Percentiles rank a stretch among this genome's conserved stretches.
phyloP scores from a whole-genome alignment of 768 basidiomycete genomes.

The Boletus sensibilis region DNA sequence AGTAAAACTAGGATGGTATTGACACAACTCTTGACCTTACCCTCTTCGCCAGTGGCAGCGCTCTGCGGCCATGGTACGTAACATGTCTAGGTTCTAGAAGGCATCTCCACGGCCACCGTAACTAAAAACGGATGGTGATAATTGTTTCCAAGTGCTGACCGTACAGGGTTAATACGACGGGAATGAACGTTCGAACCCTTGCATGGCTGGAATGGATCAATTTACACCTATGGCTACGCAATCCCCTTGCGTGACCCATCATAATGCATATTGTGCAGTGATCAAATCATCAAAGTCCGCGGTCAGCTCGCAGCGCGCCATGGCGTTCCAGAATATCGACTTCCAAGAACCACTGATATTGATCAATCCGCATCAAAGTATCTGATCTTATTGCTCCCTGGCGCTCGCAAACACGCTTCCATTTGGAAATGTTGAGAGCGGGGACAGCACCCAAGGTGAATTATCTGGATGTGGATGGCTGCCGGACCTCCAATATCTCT shows the following conservation, averaged over 20 bases:
- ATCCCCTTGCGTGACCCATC: neutral
- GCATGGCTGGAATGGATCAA: neutral
- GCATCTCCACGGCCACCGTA: neutral
- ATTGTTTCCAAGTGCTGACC: neutral
- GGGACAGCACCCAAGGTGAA: neutral
- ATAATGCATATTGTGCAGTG: neutral
- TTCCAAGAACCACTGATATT: neutral
- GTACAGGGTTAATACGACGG: neutral
- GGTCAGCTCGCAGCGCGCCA: neutral
- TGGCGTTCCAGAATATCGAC: neutral
- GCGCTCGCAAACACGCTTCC: neutral
- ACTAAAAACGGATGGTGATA: neutral
- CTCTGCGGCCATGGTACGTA: constrained; percentile 4
- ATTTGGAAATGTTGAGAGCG: neutral
- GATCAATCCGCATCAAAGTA: neutral
- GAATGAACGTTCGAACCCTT: neutral
- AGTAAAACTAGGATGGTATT: neutral
- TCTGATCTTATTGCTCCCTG: neutral
- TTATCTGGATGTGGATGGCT: neutral
- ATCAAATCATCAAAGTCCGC: neutral
- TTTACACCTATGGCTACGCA: neutral
- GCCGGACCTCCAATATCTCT: neutral
- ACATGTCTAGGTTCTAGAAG: neutral
- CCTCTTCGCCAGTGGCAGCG: neutral
- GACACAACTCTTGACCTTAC: no score